These are phyloP conservation scores for Stylonectria norvegica DNA, from an alignment of 2,329 filamentous ascomycete genomes.

Conservation along the genomic window DNA sequence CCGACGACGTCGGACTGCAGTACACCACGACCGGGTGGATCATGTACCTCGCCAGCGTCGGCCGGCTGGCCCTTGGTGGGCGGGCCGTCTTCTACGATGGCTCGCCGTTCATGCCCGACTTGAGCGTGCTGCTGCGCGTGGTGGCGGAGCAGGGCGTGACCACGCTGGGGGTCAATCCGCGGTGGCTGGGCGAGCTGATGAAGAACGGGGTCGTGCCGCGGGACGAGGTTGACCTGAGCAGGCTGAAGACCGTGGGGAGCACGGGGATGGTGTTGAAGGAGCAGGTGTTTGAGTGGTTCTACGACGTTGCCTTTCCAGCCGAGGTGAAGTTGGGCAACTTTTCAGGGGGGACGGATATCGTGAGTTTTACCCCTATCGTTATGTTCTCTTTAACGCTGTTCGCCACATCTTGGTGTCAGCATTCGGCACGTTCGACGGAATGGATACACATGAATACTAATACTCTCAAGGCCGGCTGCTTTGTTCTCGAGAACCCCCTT, in stretches of 20 bases:
- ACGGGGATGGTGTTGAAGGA: constrained; percentile 83
- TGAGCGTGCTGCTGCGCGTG: constrained; percentile 59
- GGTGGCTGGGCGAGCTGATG: constrained; percentile 71
- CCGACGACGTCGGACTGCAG: constrained; percentile 46
- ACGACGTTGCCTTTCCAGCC: constrained; percentile 67
- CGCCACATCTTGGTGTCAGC: too few relatives aligned
- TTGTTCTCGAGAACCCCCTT: constrained; percentile 64
- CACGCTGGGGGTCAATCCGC: constrained; percentile 70
- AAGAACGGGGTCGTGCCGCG: constrained; percentile 61
- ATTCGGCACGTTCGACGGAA: too few relatives aligned
- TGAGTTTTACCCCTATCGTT: constrained; percentile 31
- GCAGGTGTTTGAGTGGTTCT: constrained; percentile 74
- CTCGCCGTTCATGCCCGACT: constrained; percentile 71
- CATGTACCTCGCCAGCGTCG: constrained; percentile 70
- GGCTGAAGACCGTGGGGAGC: constrained; percentile 59
- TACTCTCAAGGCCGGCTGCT: constrained; percentile 50
- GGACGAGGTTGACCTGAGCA: constrained; percentile 59
- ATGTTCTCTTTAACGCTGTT: too few relatives aligned
- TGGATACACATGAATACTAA: too few relatives aligned
- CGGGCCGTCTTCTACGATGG: constrained; percentile 76
- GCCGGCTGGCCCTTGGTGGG: constrained; percentile 56
- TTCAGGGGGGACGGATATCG: constrained; percentile 74
- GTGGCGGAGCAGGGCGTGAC: constrained; percentile 64
- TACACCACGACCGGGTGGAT: constrained; percentile 78
- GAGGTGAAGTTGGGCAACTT: constrained; percentile 69